Evolutionary conservation across 176 grass and related monocot species (phyloP).

Genomic region (Panicum miliaceum): DNA sequence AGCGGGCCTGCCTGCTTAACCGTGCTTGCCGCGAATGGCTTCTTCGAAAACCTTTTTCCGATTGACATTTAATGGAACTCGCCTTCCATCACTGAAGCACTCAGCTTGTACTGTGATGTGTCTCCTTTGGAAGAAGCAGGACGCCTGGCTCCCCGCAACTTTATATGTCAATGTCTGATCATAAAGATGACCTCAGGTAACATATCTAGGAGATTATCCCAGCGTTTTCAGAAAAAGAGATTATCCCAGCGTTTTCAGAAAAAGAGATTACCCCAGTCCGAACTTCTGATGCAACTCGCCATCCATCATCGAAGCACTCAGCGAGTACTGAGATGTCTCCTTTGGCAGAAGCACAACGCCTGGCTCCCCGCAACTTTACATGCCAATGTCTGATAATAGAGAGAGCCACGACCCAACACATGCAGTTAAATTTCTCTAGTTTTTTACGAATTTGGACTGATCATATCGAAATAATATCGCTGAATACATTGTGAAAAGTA

Average conservation of each 20-base stretch:
- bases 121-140: not conserved
- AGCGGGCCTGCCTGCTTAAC: no score
- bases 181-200: no score
- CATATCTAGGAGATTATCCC: no score
- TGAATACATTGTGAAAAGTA: not conserved
- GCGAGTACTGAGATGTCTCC: not conserved
- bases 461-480: not conserved
- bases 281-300: not conserved
- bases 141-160: not conserved
- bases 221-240: no score
- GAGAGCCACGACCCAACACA: no score
- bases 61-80: not conserved
- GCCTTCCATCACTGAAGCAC: not conserved
- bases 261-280: not conserved
- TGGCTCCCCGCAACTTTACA: not conserved
- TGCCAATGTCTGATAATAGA: not conserved
- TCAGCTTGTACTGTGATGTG: not conserved
- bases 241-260: no score
- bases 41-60: no score
- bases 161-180: not conserved
- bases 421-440: not conserved
- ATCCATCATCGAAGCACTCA: not conserved
- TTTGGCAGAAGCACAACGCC: not conserved
- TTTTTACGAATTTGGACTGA: not conserved
- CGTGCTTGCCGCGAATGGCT: no score